Evolutionary conservation across 2,329 filamentous ascomycete genomes (phyloP).

Genomic region (Drechslera avenae): DNA sequence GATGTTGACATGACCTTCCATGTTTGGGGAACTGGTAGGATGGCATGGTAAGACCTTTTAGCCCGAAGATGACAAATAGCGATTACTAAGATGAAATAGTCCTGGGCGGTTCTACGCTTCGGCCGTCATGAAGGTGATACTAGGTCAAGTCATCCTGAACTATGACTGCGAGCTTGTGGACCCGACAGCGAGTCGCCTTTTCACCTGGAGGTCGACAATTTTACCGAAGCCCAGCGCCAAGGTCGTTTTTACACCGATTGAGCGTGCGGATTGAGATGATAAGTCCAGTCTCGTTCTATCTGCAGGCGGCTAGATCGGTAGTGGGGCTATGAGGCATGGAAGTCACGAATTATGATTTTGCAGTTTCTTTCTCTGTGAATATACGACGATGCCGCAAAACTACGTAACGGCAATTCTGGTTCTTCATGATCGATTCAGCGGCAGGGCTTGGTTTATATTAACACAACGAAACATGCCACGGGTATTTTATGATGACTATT

Average conservation of each 20-base stretch:
- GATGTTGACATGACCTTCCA: constrained; percentile 20
- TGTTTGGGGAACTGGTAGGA: constrained; percentile 25
- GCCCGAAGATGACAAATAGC: too few relatives aligned
- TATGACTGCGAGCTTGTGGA: constrained; percentile 21
- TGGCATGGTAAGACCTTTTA: constrained; percentile 19
- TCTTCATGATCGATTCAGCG: too few relatives aligned
- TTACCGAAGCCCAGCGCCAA: constrained; percentile 18
- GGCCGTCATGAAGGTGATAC: constrained; percentile 23
- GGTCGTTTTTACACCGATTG: constrained; percentile 16
- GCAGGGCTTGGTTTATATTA: too few relatives aligned
- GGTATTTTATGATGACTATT: too few relatives aligned
- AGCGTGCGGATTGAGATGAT: neutral
- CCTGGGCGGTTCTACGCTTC: constrained; percentile 23
- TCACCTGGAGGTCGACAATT: constrained; percentile 22
- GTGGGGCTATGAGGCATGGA: too few relatives aligned
- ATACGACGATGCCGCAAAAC: too few relatives aligned
- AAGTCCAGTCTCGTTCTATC: neutral
- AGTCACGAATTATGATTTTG: too few relatives aligned
- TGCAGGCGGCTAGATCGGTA: neutral
- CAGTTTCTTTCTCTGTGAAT: too few relatives aligned
- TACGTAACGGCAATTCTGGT: too few relatives aligned
- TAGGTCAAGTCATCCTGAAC: constrained; percentile 21
- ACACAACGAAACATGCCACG: too few relatives aligned
- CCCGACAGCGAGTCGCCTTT: constrained; percentile 10
- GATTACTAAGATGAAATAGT: constrained; percentile 4